Conservation (phyloP, 352 stramenopile genomes). For the Phytophthora cajani region DNA sequence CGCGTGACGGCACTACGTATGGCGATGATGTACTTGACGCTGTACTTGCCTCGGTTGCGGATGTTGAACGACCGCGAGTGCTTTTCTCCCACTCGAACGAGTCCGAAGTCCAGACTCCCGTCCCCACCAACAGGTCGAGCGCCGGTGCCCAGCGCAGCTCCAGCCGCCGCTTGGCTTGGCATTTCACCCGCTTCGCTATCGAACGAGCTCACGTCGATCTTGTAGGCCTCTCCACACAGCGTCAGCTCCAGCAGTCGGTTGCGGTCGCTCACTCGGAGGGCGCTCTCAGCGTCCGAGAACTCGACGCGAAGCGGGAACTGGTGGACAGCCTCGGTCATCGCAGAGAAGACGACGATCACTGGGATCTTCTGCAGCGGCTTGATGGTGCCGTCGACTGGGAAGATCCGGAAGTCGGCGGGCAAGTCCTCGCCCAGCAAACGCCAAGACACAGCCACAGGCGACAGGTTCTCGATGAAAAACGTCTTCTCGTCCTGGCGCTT, state of each 20-base stretch:
- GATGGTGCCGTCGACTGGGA: constrained; percentile 76
- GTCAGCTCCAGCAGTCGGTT: constrained; percentile 40
- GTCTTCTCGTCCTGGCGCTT: constrained; percentile 86
- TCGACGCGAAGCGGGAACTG: constrained; percentile 67
- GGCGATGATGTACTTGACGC: constrained; percentile 87
- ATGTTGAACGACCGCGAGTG: constrained; percentile 84
- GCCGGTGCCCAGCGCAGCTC: neutral
- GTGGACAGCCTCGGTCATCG: constrained; percentile 73
- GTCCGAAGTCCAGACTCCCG: constrained; percentile 91
- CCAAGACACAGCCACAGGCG: constrained; percentile 81
- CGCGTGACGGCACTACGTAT: constrained; percentile 57
- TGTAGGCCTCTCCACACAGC: constrained; percentile 90
- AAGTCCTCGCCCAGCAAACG: constrained; percentile 41
- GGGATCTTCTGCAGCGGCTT: constrained; percentile 69
- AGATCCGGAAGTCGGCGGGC: constrained; percentile 73
- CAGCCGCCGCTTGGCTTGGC: constrained; percentile 8
- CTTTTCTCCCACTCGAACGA: constrained; percentile 92
- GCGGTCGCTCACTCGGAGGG: constrained; percentile 49
- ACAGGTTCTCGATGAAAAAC: constrained; percentile 90
- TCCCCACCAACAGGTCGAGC: constrained; percentile 33
- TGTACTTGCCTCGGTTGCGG: constrained; percentile 94
- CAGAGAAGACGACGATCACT: constrained; percentile 77
- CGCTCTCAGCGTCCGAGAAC: constrained; percentile 86
- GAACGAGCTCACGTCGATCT: constrained; percentile 90
- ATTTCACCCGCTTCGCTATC: constrained; percentile 41